Base-by-base conservation (phyloP, 768 basidiomycete species). In the Galerina sulciceps region DNA sequence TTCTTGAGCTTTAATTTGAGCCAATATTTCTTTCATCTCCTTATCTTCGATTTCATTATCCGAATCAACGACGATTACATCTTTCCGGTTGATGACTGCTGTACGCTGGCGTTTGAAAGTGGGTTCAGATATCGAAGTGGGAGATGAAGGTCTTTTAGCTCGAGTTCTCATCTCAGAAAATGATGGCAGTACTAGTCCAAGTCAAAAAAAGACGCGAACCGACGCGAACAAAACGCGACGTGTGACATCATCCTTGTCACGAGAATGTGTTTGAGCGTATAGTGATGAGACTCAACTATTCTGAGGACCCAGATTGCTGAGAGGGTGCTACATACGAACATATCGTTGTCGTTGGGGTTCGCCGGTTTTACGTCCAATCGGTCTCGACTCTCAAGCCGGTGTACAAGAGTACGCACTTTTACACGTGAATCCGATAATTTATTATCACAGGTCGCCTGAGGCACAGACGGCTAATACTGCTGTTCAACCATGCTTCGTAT, bases 1-100 rank as follows among this genome's bases (percentile, higher is more conserved):
- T 65, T 81, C 78, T 41, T 77, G 76, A 23, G 75, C 73, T 60
- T 76, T 70, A n/a, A 80, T 79, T 42, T 71, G 75, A 2, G 71
- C 70, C 14, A 82, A 69, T 22, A 81, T 74, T 6, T 62, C 67
- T 48, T 73, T 71, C n/a, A 81, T 58, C 43, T 79, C 76, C 40
- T 79, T 75, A 26, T 65, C 64, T 22, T 63, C 67, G 38, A 49
- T 76, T 22, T 78, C 76, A 31, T 78, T 71, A 60, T 76, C 73
- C 58, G 74, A 69, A 31, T 68, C 62, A 43, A 70, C 63, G 10
- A 62, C 57, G 42, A 72, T 67, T 56, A 74, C 52, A 22, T 69
- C 62, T 13, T 26, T 60, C 44, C 50, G 45, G 48, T 37, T 59
- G 48, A 17, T 52, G 50, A 40, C 70, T 57, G 34, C 37, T 61